Base-by-base conservation (phyloP, 2,329 filamentous ascomycete species). In the Graphilbum fragrans region DNA sequence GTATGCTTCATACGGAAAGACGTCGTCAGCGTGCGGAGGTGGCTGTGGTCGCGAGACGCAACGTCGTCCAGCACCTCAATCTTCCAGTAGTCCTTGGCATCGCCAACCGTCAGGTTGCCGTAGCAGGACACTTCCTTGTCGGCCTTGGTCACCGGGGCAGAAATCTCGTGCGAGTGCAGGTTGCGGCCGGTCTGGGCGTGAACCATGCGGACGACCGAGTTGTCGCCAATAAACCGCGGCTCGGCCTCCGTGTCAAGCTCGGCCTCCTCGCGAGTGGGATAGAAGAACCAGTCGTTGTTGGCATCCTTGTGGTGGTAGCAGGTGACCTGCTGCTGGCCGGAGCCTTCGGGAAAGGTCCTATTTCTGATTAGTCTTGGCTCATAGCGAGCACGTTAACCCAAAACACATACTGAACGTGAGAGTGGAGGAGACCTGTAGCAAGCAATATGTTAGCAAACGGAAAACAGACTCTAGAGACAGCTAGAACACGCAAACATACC, bases 251-350 rank as follows among this genome's bases (percentile, higher is more conserved):
- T 63, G 53, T 88, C 71, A 55, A 80, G 94, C 17, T 83, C 80
- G 20, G 72, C 64, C 45, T 94, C 76, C 41, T 70, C 64, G 48
- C 93, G 85, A 66, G 90, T 94, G 21, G 92, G 92, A 61, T 95
- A 95, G 64, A 98, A 88, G 66, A 93, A 94, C 92, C 92, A 98
- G 61, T 98, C 92, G 60, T 98, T 98, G 75, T 98, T 98, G 60
- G 90, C 74, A 69, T 98, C 92, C 62, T 98, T 98, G 72, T 98
- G 92, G 65, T 98, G 92, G 65, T 98, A 98, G 70, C 93, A 98
- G 48, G 92, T 98, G 47, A 98, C 81, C 61, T 98, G 92, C 63
- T 98, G 93, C 64, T 98, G 92, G 40, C 67, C 67, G 31, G 92
- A 96, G 25, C 90, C 92, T 57, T 95, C 88, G 0, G 90, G 90